These are phyloP conservation scores for Calonectria hongkongensis DNA, from an alignment of 2,329 filamentous ascomycete genomes.

Conservation along the genomic window DNA sequence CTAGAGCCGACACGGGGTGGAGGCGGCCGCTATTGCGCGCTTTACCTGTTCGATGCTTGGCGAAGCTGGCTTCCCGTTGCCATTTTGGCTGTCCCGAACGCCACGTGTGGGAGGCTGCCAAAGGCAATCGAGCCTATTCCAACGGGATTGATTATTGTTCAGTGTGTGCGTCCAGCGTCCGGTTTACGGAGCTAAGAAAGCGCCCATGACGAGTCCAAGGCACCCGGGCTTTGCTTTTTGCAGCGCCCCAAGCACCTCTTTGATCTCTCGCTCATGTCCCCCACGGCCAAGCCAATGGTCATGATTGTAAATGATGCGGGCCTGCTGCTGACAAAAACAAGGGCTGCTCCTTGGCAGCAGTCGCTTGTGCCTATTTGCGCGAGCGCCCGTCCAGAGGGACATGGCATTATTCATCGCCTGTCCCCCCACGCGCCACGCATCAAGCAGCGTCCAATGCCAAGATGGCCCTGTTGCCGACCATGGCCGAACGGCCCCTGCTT, in stretches of 20 bases:
- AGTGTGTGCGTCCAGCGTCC: background rate
- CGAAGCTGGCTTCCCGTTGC: background rate
- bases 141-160: background rate
- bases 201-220: background rate
- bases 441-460: constrained; percentile 16
- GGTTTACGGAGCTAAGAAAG: constrained; percentile 8
- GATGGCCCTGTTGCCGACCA: background rate
- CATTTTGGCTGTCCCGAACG: constrained; percentile 9
- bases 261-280: background rate
- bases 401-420: constrained; percentile 12
- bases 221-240: background rate
- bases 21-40: constrained; percentile 15
- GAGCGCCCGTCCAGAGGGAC: background rate
- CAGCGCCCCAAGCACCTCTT: background rate
- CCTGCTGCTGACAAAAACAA: constrained; percentile 7
- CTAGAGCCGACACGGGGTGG: constrained; percentile 6
- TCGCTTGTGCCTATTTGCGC: constrained; percentile 23
- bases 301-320: constrained; percentile 15
- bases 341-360: background rate
- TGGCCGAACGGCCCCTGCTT: constrained; percentile 19
- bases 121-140: constrained; percentile 13
- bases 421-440: background rate
- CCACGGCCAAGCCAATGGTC: constrained; percentile 21
- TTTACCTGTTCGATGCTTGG: background rate
- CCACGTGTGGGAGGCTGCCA: constrained; percentile 1